Base-by-base conservation (phyloP, 441 rosid species). In the Populus hybrid region DNA sequence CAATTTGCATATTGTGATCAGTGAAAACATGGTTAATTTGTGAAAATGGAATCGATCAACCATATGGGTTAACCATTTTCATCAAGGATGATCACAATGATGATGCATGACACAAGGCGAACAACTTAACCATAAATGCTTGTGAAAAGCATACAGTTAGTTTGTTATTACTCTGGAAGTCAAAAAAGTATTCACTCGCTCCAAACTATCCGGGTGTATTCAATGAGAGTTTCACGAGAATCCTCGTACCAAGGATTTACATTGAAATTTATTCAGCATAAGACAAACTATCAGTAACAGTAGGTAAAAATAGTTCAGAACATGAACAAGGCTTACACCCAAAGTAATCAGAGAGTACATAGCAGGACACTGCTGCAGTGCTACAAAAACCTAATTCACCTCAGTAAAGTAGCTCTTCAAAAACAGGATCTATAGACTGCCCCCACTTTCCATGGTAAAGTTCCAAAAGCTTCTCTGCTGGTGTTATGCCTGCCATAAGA, bases 381-480 rank as follows among this genome's bases (percentile, higher is more conserved):
- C 77, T 40, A 21, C 36, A 64, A 61, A 70, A 79, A 70, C 50
- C 46, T 63, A 19, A 14, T 74, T 65, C 77, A 73, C 72, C 71
- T 68, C 21, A 96, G 86, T 92, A 96, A 19, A 91, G 86, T 4
- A 96, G 88, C 85, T 96, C 98, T 82, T 91, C 91, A 68, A 94
- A 96, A 35, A 94, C 98, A 26, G 98, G 97, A 83, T 94, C 92
- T 16, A 92, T 94, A 7, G 93, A 90, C 82, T 88, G 88, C 67
- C 89, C 96, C 99, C 99, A 96, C 35, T 92, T 92, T 72, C 92
- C 96, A 34, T 91, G 70, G 87, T 92, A 96, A 89, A 92, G 24
- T 36, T 92, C 95, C 90, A 96, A 81, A 34, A 94, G 99, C 80
- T 89, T 87, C 90, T 96, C 99, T 0, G 97, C 99, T 0, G 98